Evolutionary conservation across 2,329 filamentous ascomycete species (phyloP).

Genomic region (Pestalotiopsis sp.): DNA sequence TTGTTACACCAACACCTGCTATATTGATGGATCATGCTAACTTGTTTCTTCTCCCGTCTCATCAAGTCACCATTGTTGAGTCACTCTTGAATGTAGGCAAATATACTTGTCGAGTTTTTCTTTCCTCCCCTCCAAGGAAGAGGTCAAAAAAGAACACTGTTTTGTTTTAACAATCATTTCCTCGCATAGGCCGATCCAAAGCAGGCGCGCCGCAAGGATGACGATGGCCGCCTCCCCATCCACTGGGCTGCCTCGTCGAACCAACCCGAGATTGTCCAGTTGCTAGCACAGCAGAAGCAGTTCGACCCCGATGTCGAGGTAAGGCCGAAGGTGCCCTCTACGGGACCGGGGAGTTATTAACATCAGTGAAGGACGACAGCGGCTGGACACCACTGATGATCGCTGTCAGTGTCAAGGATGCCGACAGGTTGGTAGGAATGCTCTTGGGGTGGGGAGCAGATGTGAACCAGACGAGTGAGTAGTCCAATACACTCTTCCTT

Average conservation of each 20-base stretch:
- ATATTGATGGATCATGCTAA: background rate
- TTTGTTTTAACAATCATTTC: background rate
- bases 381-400: slow-evolving; percentile 90
- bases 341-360: background rate
- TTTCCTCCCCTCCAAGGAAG: background rate
- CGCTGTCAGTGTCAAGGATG: slow-evolving; percentile 72
- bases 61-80: slow-evolving; percentile 69
- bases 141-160: background rate
- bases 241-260: slow-evolving; percentile 95
- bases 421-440: slow-evolving; percentile 68
- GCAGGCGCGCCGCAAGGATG: slow-evolving; percentile 72
- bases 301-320: slow-evolving; percentile 87
- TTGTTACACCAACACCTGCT: background rate
- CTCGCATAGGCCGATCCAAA: slow-evolving; percentile 73
- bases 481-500: background rate
- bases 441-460: slow-evolving; percentile 72
- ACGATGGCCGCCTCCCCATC: slow-evolving; percentile 85
- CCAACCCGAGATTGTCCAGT: slow-evolving; percentile 70
- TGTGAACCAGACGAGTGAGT: slow-evolving; percentile 69
- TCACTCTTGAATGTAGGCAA: slow-evolving; percentile 66
- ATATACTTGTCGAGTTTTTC: background rate
- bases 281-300: slow-evolving; percentile 69
- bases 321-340: slow-evolving; percentile 15
- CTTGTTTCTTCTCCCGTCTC: background rate
- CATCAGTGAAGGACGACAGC: slow-evolving; percentile 61